These are phyloP conservation scores for Apiotrichum siamense DNA, from an alignment of 1,284 basidiomycete genomes.

Conservation along the genomic window DNA sequence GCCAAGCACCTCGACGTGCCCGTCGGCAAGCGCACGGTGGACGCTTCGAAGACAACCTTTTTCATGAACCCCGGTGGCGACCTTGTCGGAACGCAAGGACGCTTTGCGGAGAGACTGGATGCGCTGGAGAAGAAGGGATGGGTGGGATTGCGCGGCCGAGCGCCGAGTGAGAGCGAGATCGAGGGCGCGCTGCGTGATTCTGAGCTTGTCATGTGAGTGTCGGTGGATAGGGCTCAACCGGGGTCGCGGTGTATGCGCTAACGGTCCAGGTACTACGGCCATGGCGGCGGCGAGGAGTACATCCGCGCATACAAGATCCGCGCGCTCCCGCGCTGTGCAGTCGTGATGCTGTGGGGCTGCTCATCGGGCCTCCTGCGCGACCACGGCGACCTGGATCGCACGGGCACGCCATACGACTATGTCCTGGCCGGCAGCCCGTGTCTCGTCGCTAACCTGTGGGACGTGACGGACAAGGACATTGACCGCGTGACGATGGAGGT, in stretches of 20 bases:
- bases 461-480: slow-evolving; percentile 95
- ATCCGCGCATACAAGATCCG: slow-evolving; percentile 78
- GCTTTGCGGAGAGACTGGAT: slow-evolving; percentile 71
- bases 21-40: slow-evolving; percentile 46
- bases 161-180: slow-evolving; percentile 76
- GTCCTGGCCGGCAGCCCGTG: slow-evolving; percentile 93
- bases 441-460: slow-evolving; percentile 92
- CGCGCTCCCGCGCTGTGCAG: slow-evolving; percentile 73
- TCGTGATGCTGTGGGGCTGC: slow-evolving; percentile 98
- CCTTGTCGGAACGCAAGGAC: slow-evolving; percentile 70
- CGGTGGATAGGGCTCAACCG: slow-evolving; percentile 53
- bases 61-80: slow-evolving; percentile 92
- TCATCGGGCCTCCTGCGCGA: slow-evolving; percentile 82
- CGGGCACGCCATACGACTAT: slow-evolving; percentile 88
- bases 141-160: slow-evolving; percentile 70
- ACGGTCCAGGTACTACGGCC: slow-evolving; percentile 69
- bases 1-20: slow-evolving; percentile 46
- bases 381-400: slow-evolving; percentile 87
- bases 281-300: slow-evolving; percentile 93
- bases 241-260: too few species aligned
- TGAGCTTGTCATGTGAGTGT: slow-evolving; percentile 67
- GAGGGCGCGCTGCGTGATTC: slow-evolving; percentile 61
- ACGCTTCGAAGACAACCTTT: slow-evolving; percentile 69
- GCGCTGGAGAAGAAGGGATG: slow-evolving; percentile 64
- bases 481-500: slow-evolving; percentile 84